Evolutionary conservation across 306 rosid genomes (phyloP).

Genomic region (Dalbergia cochinchinensis): DNA sequence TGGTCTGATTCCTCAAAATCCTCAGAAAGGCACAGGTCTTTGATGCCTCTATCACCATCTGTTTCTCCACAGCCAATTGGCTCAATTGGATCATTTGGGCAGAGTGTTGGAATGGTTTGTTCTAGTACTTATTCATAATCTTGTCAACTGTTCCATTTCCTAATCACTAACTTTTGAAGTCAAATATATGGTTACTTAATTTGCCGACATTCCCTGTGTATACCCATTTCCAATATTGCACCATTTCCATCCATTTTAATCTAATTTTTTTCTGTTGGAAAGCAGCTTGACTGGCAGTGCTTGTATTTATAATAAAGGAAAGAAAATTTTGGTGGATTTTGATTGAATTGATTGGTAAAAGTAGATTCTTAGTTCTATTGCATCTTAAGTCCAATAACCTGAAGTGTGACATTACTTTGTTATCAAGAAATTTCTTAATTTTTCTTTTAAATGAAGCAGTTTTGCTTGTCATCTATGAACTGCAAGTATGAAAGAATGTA

Average conservation of each 20-base stretch:
- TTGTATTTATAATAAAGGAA: slow-evolving; percentile 3
- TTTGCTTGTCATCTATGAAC: slow-evolving; percentile 18
- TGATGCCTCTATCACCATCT: slow-evolving; percentile 73
- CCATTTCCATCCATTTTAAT: not conserved
- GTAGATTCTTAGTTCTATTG: slow-evolving; percentile 13
- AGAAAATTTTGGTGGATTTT: slow-evolving; percentile 9
- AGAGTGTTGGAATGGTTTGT: slow-evolving; percentile 81
- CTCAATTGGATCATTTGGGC: slow-evolving; percentile 73
- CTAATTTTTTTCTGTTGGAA: slow-evolving; percentile 28
- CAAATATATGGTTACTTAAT: not conserved
- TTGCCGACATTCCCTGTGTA: not conserved
- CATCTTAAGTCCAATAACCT: slow-evolving; percentile 13
- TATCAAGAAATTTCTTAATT: slow-evolving; percentile 15
- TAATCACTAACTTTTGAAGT: slow-evolving; percentile 32
- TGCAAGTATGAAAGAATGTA: not conserved
- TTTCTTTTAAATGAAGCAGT: not conserved
- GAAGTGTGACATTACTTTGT: not conserved
- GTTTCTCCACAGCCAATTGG: slow-evolving; percentile 83
- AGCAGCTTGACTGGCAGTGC: slow-evolving; percentile 10
- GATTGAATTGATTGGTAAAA: slow-evolving; percentile 28
- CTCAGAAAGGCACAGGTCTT: slow-evolving; percentile 73
- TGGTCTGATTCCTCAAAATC: slow-evolving; percentile 86
- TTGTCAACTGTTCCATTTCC: slow-evolving; percentile 23
- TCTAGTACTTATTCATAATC: slow-evolving; percentile 50
- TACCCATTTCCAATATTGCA: not conserved